phyloP scores from a whole-genome alignment of 2,329 filamentous ascomycete genomes.

The Rutstroemia sp. region DNA sequence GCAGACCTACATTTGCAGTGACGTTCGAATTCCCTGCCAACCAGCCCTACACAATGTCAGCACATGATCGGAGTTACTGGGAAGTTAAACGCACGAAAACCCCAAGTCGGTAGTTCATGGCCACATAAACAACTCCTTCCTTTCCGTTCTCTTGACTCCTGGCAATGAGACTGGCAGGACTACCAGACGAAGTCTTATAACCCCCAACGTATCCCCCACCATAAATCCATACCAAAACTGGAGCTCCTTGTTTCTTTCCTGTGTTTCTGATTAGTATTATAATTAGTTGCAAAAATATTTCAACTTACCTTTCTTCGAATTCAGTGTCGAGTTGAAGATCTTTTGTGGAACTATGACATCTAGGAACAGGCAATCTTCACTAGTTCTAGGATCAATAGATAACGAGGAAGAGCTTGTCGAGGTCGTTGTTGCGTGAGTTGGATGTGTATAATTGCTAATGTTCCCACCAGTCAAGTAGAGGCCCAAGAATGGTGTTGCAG shows the following conservation, averaged over 20 bases:
- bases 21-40: conserved; percentile 24
- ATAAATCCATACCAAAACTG: neutral
- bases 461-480: neutral
- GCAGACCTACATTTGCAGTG: conserved; percentile 41
- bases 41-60: neutral
- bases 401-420: neutral
- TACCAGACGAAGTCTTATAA: conserved; percentile 31
- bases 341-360: neutral
- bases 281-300: neutral
- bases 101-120: conserved; percentile 28
- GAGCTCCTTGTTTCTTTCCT: neutral
- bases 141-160: conserved; percentile 19
- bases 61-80: neutral
- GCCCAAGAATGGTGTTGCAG: neutral
- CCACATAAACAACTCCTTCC: conserved; percentile 30
- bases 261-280: neutral
- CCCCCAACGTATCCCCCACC: conserved; percentile 38
- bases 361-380: neutral
- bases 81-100: conserved; percentile 18
- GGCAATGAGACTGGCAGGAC: conserved; percentile 33
- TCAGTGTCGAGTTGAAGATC: neutral
- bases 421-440: neutral
- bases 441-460: neutral
- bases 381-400: neutral
- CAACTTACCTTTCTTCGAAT: neutral